These are phyloP conservation scores for Chaetomium globosum DNA, from an alignment of 2,329 filamentous ascomycete genomes.

Conservation along the genomic window DNA sequence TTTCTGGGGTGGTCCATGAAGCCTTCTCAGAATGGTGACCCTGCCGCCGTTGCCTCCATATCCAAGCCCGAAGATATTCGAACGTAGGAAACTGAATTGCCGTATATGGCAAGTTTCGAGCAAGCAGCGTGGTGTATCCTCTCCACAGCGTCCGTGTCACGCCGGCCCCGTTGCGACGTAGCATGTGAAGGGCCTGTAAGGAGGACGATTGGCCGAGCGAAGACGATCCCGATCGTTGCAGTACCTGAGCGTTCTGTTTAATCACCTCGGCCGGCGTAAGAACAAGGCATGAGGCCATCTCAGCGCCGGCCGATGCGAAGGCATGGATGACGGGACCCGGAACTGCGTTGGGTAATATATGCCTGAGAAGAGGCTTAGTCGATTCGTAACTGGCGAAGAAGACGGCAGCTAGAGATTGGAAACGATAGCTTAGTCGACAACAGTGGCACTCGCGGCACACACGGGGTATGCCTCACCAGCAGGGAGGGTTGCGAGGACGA, in stretches of 20 bases:
- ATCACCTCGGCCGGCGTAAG: slow-evolving; percentile 87
- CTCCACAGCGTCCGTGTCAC: slow-evolving; percentile 61
- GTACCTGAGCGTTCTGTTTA: slow-evolving; percentile 92
- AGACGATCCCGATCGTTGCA: slow-evolving; percentile 44
- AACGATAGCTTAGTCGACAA: neutral
- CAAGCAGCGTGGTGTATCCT: slow-evolving; percentile 80
- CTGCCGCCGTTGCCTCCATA: slow-evolving; percentile 48
- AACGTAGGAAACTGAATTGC: slow-evolving; percentile 88
- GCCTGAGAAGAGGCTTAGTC: slow-evolving; percentile 65
- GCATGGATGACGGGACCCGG: slow-evolving; percentile 73
- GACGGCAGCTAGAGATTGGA: slow-evolving; percentile 62
- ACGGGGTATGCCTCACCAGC: slow-evolving; percentile 57
- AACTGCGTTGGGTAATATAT: slow-evolving; percentile 51
- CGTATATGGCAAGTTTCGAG: slow-evolving; percentile 83
- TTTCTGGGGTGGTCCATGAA: slow-evolving; percentile 39
- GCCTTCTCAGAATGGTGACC: slow-evolving; percentile 38
- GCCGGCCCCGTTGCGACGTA: slow-evolving; percentile 52
- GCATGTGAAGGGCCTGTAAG: slow-evolving; percentile 53
- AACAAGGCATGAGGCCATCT: slow-evolving; percentile 83
- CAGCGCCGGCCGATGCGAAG: slow-evolving; percentile 72
- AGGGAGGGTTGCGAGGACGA: slow-evolving; percentile 85
- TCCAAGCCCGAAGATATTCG: slow-evolving; percentile 64
- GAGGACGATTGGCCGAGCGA: slow-evolving; percentile 47
- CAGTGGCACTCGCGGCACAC: neutral
- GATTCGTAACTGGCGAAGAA: slow-evolving; percentile 92